Base-by-base conservation (phyloP, 805 yeast species). In the Suhomyces pyralidae region DNA sequence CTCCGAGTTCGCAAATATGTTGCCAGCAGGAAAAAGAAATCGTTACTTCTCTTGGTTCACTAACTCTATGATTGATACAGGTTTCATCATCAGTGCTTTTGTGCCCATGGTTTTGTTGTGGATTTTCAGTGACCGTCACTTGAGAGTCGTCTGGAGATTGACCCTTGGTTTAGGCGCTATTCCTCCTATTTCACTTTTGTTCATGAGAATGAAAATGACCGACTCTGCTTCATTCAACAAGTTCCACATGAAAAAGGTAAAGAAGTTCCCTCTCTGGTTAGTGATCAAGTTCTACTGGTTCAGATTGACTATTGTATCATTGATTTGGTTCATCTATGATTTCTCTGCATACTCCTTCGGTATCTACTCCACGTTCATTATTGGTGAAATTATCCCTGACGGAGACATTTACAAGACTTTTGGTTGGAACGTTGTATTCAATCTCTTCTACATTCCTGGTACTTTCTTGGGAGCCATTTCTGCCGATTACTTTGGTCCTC, bases 351-450 rank as follows among this genome's bases (percentile, higher is more conserved):
- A 90, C 70, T 90, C 97, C 0, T 91, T 90, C 67, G 92, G 96
- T 62, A 82, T 88, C 61, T 91, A 86, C 71, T 88, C 96, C 6
- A 74, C 92, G 10, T 80, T 81, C 55, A 90, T 93, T 60, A 73
- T 91, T 57, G 73, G 74, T 40, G 65, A 73, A 40, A 74, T 87
- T 51, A 80, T 88, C 54, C 81, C 84, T 9, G 82, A 78, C 50
- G 79, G 81, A 43, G 80, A 86, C 59, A 71, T 90, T 54, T 85
- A 85, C 71, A 80, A 83, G 67, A 80, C 88, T 22, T 89, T 90
- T 70, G 97, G 97, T 49, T 93, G 97, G 97, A 89, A 87, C 68
- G 87, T 88, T 55, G 93, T 93, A 6, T 80, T 92, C 62, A 90
- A 90, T 70, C 74, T 88, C 62, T 92, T 93, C 71, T 91, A 92